Conservation (phyloP, 495 filamentous ascomycete genomes). For the Penicillium bovifimosum region DNA sequence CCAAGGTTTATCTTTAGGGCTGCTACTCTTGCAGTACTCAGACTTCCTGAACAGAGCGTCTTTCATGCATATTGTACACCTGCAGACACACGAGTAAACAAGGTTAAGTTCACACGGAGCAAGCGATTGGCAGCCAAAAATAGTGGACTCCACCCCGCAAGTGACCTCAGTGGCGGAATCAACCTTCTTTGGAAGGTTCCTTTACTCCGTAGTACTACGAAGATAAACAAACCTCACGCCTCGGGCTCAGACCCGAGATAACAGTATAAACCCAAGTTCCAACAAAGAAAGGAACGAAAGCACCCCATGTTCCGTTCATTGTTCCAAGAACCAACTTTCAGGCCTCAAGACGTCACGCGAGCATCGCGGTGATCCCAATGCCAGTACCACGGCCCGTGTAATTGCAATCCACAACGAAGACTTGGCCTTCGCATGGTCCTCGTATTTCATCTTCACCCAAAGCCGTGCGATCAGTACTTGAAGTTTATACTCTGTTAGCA, state of each 20-base stretch:
- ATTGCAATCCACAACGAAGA: background rate
- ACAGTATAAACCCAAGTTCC: background rate
- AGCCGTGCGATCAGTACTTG: too few relatives aligned
- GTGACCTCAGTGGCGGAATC: background rate
- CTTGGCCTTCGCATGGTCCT: background rate
- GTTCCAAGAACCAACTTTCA: too few relatives aligned
- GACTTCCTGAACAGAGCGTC: background rate
- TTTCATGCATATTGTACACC: background rate
- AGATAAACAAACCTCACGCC: background rate
- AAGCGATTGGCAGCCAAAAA: conserved; percentile 1
- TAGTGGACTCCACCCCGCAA: background rate
- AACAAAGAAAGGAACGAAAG: background rate
- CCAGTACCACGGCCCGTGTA: background rate
- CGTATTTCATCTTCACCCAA: background rate
- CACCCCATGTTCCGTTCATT: background rate
- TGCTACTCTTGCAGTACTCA: background rate
- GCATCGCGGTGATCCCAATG: background rate
- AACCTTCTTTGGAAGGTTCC: background rate
- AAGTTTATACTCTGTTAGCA: background rate
- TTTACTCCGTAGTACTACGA: background rate
- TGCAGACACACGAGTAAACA: background rate
- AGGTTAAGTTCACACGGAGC: background rate
- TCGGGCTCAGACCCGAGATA: background rate
- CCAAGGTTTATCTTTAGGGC: too few relatives aligned
- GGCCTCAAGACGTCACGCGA: background rate